Evolutionary conservation across 129 eudicot genomes (phyloP), one percentile per base, ranked within the genome.

Genomic region (Glebionis coronaria): DNA sequence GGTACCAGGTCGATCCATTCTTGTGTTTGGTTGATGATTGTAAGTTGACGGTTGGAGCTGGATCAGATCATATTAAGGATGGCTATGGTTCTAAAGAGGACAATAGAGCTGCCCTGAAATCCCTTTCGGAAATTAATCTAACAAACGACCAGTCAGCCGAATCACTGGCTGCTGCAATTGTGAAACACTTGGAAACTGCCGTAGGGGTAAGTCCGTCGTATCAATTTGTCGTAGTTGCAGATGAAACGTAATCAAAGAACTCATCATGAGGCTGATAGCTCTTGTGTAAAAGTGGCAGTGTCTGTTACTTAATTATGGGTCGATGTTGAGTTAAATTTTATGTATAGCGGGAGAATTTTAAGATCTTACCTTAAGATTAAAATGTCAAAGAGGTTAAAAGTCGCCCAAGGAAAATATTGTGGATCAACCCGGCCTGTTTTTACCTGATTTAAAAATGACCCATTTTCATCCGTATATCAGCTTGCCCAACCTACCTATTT

Each of bases 1-100:
- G 65, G 65, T 61, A 63, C 23, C 84, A 90, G 97, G 87, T 78
- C 73, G 97, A 90, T 78, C 95, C 95, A 38, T 90, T 69, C 69
- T 84, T 90, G 65, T 71, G 61, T 38, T 75, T 90, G 84, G 90
- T 86, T 64, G 97, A 90, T 67, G 94, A 90, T 68, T 67, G 75
- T 80, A 90, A 90, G 85, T 66, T 90, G 72, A 86, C 83, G 4
- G 44, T 81, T 38, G 69, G 63, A 29, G 56, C 65, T 44, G 83
- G 53, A 71, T 27, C 67, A 44, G 74, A 75, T 49, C 51, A 51
- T 12, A 53, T 38, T 45, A 71, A 61, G 5, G 80, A 68, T 38
- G 75, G 62, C 23, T 87, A 73, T 72, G 95, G 84, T 63, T 81
- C 95, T 42, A 84, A 82, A 74, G 90, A 82, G 74, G 95, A 87